Conservation (phyloP, 2,329 filamentous ascomycete genomes). For the Fusarium devonianum region DNA sequence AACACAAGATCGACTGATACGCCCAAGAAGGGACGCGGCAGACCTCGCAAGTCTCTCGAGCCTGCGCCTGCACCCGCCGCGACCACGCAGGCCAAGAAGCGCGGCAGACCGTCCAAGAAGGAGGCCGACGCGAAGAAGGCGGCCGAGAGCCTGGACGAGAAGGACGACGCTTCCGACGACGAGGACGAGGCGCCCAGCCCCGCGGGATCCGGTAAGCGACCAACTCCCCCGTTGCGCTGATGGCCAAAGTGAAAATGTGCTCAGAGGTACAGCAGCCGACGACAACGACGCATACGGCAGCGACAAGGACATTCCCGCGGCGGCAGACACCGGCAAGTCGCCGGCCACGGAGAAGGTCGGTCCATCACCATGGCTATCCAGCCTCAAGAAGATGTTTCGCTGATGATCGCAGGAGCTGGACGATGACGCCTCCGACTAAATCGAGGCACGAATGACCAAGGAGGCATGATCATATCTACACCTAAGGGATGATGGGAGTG, state of each 20-base stretch:
- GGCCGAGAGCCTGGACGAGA: slow-evolving; percentile 13
- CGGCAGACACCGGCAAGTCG: slow-evolving; percentile 11
- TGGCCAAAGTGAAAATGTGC: not conserved
- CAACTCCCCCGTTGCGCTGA: no score
- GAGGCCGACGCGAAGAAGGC: slow-evolving; percentile 41
- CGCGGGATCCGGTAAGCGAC: slow-evolving; percentile 4
- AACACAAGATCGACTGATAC: slow-evolving; percentile 9
- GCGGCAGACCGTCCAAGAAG: slow-evolving; percentile 45
- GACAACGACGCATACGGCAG: slow-evolving; percentile 32
- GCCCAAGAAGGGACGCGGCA: slow-evolving; percentile 34
- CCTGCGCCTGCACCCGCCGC: slow-evolving; percentile 26
- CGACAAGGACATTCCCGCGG: slow-evolving; percentile 13
- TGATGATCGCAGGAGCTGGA: slow-evolving; percentile 39
- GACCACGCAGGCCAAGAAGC: slow-evolving; percentile 32
- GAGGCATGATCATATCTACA: no score
- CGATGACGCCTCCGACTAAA: slow-evolving; percentile 29
- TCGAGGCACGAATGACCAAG: no score
- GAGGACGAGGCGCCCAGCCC: slow-evolving; percentile 10
- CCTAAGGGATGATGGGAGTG: not conserved
- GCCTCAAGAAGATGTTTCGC: slow-evolving; percentile 38
- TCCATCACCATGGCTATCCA: slow-evolving; percentile 34
- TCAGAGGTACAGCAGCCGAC: slow-evolving; percentile 20
- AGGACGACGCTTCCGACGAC: slow-evolving; percentile 22
- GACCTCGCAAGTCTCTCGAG: slow-evolving; percentile 42
- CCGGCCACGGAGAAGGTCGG: slow-evolving; percentile 41